phyloP scores from a whole-genome alignment of 2,329 filamentous ascomycete genomes.

The Microdochium bolleyi region DNA sequence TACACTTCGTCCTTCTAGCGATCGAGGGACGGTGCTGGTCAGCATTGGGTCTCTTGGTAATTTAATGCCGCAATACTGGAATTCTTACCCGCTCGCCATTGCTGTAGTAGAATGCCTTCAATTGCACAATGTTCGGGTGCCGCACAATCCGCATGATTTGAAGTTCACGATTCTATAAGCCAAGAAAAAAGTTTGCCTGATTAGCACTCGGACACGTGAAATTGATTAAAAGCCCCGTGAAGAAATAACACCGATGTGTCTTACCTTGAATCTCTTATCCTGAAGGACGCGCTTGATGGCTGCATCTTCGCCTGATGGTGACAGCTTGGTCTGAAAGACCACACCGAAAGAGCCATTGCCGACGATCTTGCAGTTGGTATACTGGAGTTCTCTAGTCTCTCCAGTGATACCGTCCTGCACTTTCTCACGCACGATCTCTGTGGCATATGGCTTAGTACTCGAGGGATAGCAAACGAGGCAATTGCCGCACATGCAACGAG shows the following conservation, averaged over 20 bases:
- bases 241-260: slow-evolving; percentile 7
- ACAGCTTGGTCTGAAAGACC: slow-evolving; percentile 97
- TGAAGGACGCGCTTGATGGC: slow-evolving; percentile 98
- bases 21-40: slow-evolving; percentile 8
- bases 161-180: slow-evolving; percentile 81
- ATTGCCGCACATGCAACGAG: slow-evolving; percentile 9
- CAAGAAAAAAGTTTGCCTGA: not conserved
- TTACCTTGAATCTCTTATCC: slow-evolving; percentile 98
- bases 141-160: slow-evolving; percentile 99
- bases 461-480: slow-evolving; percentile 6
- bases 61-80: not conserved
- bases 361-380: slow-evolving; percentile 99
- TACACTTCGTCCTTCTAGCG: slow-evolving; percentile 93
- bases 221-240: not conserved
- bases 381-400: slow-evolving; percentile 93
- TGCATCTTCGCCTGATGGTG: slow-evolving; percentile 94
- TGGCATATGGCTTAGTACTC: slow-evolving; percentile 7
- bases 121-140: slow-evolving; percentile 96
- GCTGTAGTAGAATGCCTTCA: slow-evolving; percentile 99
- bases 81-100: slow-evolving; percentile 85
- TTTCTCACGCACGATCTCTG: slow-evolving; percentile 97
- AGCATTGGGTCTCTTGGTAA: not conserved
- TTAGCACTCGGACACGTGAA: not conserved
- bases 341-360: slow-evolving; percentile 98
- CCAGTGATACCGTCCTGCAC: slow-evolving; percentile 97